Conservation (phyloP, 2,329 filamentous ascomycete species). For the Colletotrichum tropicale region DNA sequence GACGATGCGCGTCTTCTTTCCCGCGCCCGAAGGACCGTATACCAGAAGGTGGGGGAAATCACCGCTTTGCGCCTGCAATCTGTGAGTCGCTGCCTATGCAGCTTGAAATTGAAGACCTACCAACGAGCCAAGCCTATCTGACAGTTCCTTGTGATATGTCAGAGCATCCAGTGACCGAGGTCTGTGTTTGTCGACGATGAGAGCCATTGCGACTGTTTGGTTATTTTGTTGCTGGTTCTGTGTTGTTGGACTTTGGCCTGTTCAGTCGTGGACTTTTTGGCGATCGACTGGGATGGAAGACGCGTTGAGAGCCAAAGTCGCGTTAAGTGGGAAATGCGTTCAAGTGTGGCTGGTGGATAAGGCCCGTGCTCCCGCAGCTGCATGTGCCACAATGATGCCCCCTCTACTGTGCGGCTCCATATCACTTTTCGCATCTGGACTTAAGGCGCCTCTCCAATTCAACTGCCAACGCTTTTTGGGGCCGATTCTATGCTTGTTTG, state of each 20-base stretch:
- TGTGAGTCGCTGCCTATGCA: conserved; percentile 1
- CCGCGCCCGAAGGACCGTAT: conserved; percentile 94
- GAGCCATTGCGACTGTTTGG: conserved; percentile 55
- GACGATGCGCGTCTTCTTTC: conserved; percentile 97
- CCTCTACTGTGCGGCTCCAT: not conserved
- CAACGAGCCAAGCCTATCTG: conserved; percentile 82
- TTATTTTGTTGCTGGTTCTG: not conserved
- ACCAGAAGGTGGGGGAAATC: conserved; percentile 98
- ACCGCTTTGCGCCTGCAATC: conserved; percentile 84
- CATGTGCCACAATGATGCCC: not conserved
- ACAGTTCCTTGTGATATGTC: conserved; percentile 89
- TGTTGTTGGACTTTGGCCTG: not conserved
- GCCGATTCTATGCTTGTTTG: not conserved
- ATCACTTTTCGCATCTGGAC: not conserved
- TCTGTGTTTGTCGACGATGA: conserved; percentile 75
- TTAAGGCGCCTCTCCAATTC: not conserved
- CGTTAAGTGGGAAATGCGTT: conserved; percentile 37
- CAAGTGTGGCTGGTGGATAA: conserved; percentile 8
- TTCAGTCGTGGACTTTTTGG: conserved; percentile 12
- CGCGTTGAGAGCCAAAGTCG: conserved; percentile 28
- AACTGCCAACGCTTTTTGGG: not conserved
- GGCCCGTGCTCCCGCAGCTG: conserved; percentile 19
- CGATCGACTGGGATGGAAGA: conserved; percentile 24
- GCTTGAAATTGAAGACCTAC: conserved; percentile 53
- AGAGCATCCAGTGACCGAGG: conserved; percentile 78